Percentiles rank a stretch among this genome's conserved stretches.
Conservation (phyloP, 108 stramenopile species). For the Stephanodiscus minutulus region DNA sequence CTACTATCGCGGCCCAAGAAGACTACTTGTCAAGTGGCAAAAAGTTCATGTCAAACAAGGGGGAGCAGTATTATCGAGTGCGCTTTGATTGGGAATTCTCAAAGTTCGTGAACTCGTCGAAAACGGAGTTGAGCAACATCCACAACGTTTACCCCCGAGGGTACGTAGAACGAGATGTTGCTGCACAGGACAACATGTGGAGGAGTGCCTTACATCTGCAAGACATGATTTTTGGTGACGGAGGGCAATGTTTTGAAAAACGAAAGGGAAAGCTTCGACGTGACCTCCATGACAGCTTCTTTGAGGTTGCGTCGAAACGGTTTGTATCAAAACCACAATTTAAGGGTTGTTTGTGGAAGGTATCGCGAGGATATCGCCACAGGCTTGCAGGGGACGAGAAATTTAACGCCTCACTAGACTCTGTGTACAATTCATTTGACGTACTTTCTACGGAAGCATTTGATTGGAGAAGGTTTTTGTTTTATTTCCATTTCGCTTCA, state of each 20-base stretch:
- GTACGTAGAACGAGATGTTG: conserved; percentile 13
- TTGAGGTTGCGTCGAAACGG: conserved; percentile 17
- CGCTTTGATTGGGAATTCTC: conserved; percentile 14
- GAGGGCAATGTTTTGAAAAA: conserved; percentile 7
- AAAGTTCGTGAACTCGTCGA: conserved; percentile 16
- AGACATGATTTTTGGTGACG: conserved; percentile 11
- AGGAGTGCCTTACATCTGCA: conserved; percentile 8
- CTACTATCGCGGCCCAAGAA: background rate
- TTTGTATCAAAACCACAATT: conserved; percentile 38
- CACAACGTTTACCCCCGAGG: conserved; percentile 9
- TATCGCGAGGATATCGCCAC: conserved; percentile 4
- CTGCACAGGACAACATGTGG: conserved; percentile 34
- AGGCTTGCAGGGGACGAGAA: background rate
- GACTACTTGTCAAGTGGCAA: background rate
- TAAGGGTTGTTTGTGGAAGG: conserved; percentile 15
- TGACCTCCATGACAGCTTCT: conserved; percentile 29
- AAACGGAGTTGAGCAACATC: conserved; percentile 2
- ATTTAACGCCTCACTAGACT: conserved; percentile 10
- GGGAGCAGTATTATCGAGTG: conserved; percentile 13
- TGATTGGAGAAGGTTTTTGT: conserved; percentile 35
- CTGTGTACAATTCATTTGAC: conserved; percentile 31
- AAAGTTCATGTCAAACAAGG: conserved; percentile 18
- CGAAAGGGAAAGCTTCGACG: conserved; percentile 15
- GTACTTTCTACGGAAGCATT: conserved; percentile 13
- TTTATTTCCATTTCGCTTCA: conserved; percentile 32